These are phyloP conservation scores for Linanthus parryae DNA, from an alignment of 148 eudicot genomes.

Conservation along the genomic window DNA sequence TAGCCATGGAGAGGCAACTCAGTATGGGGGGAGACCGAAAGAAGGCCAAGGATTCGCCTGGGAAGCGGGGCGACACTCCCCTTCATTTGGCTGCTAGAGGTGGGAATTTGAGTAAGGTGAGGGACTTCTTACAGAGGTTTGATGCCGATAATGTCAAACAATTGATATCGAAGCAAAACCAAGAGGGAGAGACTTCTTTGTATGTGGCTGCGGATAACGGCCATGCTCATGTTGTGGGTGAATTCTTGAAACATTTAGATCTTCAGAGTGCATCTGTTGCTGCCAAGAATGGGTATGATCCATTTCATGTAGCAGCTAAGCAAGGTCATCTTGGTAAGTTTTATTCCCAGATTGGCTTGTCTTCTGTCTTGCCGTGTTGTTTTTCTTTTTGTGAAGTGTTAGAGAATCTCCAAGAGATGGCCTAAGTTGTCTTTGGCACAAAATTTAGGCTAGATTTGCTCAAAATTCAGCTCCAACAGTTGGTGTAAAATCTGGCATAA, in stretches of 20 bases:
- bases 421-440: background rate
- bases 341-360: too few species aligned
- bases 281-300: conserved; percentile 77
- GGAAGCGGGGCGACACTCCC: conserved; percentile 78
- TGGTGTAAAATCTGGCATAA: background rate
- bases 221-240: conserved; percentile 49
- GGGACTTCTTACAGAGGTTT: conserved; percentile 52
- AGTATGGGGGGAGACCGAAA: conserved; percentile 73
- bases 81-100: conserved; percentile 84
- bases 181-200: conserved; percentile 79
- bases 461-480: background rate
- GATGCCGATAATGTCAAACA: conserved; percentile 39
- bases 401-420: background rate
- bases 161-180: conserved; percentile 65
- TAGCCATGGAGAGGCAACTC: conserved; percentile 44
- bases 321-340: conserved; percentile 87
- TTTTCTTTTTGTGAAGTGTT: background rate
- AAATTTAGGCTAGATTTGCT: background rate
- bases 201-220: conserved; percentile 87
- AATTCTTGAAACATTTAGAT: conserved; percentile 77
- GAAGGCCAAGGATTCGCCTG: conserved; percentile 77
- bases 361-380: conserved; percentile 2
- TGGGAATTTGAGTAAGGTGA: conserved; percentile 65
- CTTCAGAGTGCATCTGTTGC: conserved; percentile 63
- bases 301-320: conserved; percentile 88